Evolutionary conservation across 2,329 filamentous ascomycete species (phyloP), one percentile per base, ranked within the genome.

Genomic region (Fusarium sp.): DNA sequence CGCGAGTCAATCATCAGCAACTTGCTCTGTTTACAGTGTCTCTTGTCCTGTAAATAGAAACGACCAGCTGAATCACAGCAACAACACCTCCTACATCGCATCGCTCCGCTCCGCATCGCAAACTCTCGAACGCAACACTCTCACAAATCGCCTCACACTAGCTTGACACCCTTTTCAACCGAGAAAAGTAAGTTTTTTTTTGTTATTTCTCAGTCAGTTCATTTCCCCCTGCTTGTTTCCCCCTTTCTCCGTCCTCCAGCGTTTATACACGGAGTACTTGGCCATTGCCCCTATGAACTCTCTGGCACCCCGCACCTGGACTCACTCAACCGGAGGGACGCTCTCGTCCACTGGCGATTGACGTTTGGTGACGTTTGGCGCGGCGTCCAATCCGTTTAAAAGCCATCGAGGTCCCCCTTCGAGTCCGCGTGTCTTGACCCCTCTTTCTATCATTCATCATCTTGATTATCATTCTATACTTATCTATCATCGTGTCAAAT

Each of bases 301-400:
- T 34, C 50, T 45, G 38, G n/a, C 70, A 60, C 68, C 68, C 55
- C 71, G 71, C 66, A 68, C 58, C 52, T 54, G 36, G 51, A 64
- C 42, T 58, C 42, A 56, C 57, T 59, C 56, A 34, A 48, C 48
- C 34, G 33, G 48, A 52, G 26, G 17, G 39, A 44, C 53, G 43
- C 22, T 66, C 43, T 45, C 61, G 38, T 56, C 65, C 61, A 61
- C 54, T 59, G 55, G 45, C 39, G 38, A 50, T 43, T 68, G 55
- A 49, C 57, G 59, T 62, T 60, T 67, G 60, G 72, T 74, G 70
- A 74, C 72, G 72, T 69, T 74, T 51, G 56, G 52, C 44, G 43
- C 57, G 18, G 58, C 44, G 45, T 71, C 66, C 51, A 58, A 49
- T 70, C 49, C 52, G 34, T 72, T 73, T 73, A 74, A 74, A 74